Base-by-base conservation (phyloP, 495 filamentous ascomycete species). In the Penicillium fimorum region DNA sequence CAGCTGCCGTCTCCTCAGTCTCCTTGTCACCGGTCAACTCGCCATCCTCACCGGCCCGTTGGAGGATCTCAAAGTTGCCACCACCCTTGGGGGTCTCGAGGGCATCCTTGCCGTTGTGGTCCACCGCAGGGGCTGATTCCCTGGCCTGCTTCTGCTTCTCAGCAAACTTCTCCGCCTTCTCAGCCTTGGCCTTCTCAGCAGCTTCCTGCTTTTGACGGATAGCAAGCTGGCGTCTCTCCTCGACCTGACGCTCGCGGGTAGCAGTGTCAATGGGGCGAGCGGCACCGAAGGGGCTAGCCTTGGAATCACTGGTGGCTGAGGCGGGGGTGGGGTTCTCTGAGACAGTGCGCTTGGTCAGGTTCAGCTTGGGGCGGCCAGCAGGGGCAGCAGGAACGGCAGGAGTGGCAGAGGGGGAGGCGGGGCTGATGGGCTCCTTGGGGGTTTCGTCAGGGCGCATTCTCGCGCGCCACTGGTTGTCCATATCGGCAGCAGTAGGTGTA, bases 281-380 rank as follows among this genome's bases (percentile, higher is more conserved):
- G 52, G 89, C 91, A 68, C 94, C 94, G 71, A 98, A 98, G 24
- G 90, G 90, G 72, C 85, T 97, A 17, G 90, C 82, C 76, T 94
- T 96, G 4, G 89, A 79, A 55, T 92, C 90, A 35, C 71, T 70
- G 41, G 69, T 70, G 22, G 72, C 58, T 22, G 77, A 66, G 35
- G 81, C 66, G 15, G 85, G 69, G 42, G 35, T 17, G n/a, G 80
- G 82, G 43, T 78, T 74, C 50, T 96, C 92, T 5, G 92, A 85
- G 32, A 96, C 88, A 6, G 90, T 95, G 44, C 94, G 85, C 79
- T 97, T 97, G 53, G 84, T 70, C 13, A 96, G 84, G 64, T 97
- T 92, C 61, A 97, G 72, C 62, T 79, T 87, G 3, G 92, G 92
- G 38, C 92, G 84, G 37, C 85, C 76, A 55, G 76, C 66, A 56